Percentiles rank a stretch among this genome's conserved stretches.
Conservation (phyloP, 2,329 filamentous ascomycete genomes). For the Cordyceps fumosorosea region DNA sequence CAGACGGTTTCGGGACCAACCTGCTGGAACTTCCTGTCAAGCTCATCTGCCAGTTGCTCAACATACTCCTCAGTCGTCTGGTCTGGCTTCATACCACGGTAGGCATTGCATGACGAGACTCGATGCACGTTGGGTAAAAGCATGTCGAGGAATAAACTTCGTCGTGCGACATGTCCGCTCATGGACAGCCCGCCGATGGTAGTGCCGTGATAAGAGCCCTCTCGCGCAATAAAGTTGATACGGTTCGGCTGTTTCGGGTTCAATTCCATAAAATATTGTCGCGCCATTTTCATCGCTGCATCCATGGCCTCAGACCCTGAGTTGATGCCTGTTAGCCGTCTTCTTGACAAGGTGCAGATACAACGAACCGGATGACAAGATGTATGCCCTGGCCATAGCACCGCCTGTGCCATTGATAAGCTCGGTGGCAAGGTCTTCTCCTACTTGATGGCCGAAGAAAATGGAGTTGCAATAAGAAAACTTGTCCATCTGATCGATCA, state of each 20-base stretch:
- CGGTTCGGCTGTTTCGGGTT: conserved; percentile 45
- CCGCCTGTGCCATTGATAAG: conserved; percentile 26
- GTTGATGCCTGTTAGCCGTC: neutral
- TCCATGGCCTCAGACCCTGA: conserved; percentile 47
- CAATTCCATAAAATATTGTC: conserved; percentile 38
- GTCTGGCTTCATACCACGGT: conserved; percentile 43
- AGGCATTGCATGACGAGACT: conserved; percentile 60
- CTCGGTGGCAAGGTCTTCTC: conserved; percentile 18
- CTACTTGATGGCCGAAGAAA: conserved; percentile 19
- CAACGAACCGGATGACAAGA: conserved; percentile 28
- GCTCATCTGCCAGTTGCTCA: conserved; percentile 50
- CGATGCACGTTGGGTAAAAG: conserved; percentile 48
- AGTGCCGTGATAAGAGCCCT: conserved; percentile 65
- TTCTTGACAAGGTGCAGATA: neutral
- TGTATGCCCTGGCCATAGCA: conserved; percentile 28
- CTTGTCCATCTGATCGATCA: conserved; percentile 20
- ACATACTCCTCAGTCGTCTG: conserved; percentile 56
- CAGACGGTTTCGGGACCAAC: conserved; percentile 60
- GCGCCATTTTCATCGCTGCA: conserved; percentile 37
- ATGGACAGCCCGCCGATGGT: conserved; percentile 61
- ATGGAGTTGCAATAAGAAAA: conserved; percentile 13
- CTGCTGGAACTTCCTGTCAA: conserved; percentile 59
- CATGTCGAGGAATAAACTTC: conserved; percentile 55
- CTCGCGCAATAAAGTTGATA: conserved; percentile 59
- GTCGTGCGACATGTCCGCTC: conserved; percentile 54